Evolutionary conservation across 495 filamentous ascomycete genomes (phyloP).

Genomic region (Talaromyces liani): DNA sequence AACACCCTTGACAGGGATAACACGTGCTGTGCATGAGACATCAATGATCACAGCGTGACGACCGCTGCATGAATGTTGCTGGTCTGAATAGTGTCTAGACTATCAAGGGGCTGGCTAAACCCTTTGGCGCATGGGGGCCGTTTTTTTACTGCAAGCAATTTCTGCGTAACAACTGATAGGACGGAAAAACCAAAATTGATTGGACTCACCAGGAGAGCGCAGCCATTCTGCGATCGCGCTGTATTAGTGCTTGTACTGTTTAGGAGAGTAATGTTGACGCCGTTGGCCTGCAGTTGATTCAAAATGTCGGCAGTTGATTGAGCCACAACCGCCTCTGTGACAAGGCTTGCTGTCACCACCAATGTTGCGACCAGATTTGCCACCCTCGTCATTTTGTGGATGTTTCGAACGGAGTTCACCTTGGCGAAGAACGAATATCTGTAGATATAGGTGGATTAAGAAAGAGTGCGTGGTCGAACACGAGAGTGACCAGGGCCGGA

Average conservation of each 20-base stretch:
- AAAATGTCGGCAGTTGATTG: neutral
- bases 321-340: slow-evolving; percentile 1
- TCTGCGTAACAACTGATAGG: neutral
- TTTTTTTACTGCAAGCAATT: neutral
- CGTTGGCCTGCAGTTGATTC: neutral
- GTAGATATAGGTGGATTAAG: neutral
- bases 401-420: neutral
- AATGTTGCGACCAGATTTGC: neutral
- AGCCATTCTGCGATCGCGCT: neutral
- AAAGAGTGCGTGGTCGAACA: neutral
- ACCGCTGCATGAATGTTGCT: neutral
- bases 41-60: neutral
- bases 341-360: neutral
- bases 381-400: neutral
- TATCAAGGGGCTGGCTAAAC: neutral
- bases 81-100: neutral
- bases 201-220: neutral
- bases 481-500: neutral
- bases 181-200: neutral
- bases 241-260: neutral
- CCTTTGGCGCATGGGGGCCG: neutral
- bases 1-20: neutral
- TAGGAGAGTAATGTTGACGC: neutral
- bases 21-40: neutral
- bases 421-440: neutral